Base-by-base conservation (phyloP, 257 asterid genomes). In the Ballota nigra region DNA sequence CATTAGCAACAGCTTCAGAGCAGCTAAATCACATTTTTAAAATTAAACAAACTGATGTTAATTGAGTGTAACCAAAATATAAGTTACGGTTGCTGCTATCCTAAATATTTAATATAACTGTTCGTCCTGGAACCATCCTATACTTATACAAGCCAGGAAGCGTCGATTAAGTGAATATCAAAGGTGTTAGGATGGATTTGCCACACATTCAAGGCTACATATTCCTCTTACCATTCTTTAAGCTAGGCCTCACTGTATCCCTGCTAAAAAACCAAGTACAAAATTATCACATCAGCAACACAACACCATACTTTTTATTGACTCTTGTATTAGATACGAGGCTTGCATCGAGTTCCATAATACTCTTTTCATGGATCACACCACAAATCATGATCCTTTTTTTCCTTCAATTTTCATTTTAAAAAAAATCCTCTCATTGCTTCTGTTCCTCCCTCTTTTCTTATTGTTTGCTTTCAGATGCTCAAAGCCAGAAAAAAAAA, bases 231-330 rank as follows among this genome's bases (percentile, higher is more conserved):
- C 65, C 98, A 92, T 73, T 95, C 96, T 79, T 92, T 95, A 75
- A 95, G 74, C 84, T 95, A 98, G 73, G 88, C 96, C 81, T 92
- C 99, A 67, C 92, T 89, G 86, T 95, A 95, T 81, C 99, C 99
- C 98, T 92, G 93, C 74, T 78, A 9, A 80, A 45, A 65, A 81
- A 15, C 75, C 77, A 52, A 71, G 70, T 16, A 53, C 41, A 36
- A 33, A 4, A 33, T n/a, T 6, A 1, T n/a, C n/a, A n/a, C n/a
- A n/a, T n/a, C n/a, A n/a, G 6, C 38, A 8, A 33, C 7, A 6
- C 29, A 26, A 26, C 29, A 26, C 29, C 29, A 26, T 26, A 26
- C n/a, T n/a, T n/a, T n/a, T n/a, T n/a, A n/a, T n/a, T n/a, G n/a
- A n/a, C n/a, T n/a, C n/a, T n/a, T n/a, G n/a, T n/a, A n/a, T n/a